Evolutionary conservation across 73 alveolate species (phyloP).

Genomic region (Blepharisma stoltei): DNA sequence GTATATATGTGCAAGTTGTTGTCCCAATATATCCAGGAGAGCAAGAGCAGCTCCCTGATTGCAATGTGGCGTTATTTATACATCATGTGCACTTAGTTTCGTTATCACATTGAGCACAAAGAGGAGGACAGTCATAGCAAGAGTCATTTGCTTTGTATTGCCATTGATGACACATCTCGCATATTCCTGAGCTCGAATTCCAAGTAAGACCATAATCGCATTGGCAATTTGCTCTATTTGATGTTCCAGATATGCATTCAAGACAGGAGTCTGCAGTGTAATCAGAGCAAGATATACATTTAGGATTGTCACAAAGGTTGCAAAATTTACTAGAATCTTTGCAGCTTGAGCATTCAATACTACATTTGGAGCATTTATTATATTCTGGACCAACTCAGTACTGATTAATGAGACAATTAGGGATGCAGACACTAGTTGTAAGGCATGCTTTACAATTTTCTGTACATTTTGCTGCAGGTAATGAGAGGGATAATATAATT

Average conservation of each 20-base stretch:
- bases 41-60: too few species aligned
- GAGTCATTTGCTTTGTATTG: too few species aligned
- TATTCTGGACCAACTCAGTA: neutral
- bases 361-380: neutral
- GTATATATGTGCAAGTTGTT: too few species aligned
- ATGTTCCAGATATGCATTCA: neutral
- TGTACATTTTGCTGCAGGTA: neutral
- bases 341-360: neutral
- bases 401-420: neutral
- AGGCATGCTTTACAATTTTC: neutral
- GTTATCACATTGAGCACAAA: too few species aligned
- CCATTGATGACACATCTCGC: too few species aligned
- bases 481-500: neutral
- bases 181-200: too few species aligned
- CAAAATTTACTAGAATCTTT: neutral
- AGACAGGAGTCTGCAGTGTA: neutral
- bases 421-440: slow-evolving; percentile 6
- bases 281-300: neutral
- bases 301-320: neutral
- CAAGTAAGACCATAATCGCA: too few species aligned
- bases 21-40: too few species aligned
- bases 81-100: too few species aligned
- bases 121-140: too few species aligned
- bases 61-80: too few species aligned
- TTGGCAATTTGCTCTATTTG: neutral